These are phyloP conservation scores for Calonectria pseudoturangicola DNA, from an alignment of 2,329 filamentous ascomycete species.

Conservation along the genomic window DNA sequence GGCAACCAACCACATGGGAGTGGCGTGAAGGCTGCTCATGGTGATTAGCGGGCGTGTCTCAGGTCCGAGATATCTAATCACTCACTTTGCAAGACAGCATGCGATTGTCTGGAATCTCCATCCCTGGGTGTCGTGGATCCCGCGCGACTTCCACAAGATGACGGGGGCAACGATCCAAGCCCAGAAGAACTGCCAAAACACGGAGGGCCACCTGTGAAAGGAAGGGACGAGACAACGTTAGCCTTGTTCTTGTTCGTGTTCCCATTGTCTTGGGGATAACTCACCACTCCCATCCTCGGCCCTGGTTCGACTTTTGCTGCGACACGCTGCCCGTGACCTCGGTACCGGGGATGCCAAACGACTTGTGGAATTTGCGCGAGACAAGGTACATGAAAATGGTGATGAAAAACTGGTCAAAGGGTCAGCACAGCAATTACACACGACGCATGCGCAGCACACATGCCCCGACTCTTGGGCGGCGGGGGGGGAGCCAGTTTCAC, in stretches of 20 bases:
- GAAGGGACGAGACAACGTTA: neutral
- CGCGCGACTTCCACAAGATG: constrained; percentile 76
- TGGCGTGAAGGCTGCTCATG: constrained; percentile 73
- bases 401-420: constrained; percentile 69
- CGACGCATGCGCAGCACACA: too few relatives aligned
- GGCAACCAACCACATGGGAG: constrained; percentile 80
- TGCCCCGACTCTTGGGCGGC: too few relatives aligned
- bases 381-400: constrained; percentile 77
- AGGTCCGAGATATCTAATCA: constrained; percentile 34
- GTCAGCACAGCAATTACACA: neutral
- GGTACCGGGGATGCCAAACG: constrained; percentile 76
- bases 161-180: constrained; percentile 77
- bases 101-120: constrained; percentile 79
- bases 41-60: constrained; percentile 28
- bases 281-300: constrained; percentile 80
- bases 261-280: constrained; percentile 1
- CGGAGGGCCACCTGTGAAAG: constrained; percentile 72
- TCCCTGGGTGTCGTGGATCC: constrained; percentile 78
- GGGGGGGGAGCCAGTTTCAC: neutral
- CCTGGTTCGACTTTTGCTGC: constrained; percentile 67
- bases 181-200: constrained; percentile 80
- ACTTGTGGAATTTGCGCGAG: constrained; percentile 79
- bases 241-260: neutral
- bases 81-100: constrained; percentile 68
- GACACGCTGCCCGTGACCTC: constrained; percentile 75